Conservation (phyloP, 352 stramenopile genomes). For the Globisporangium recalcitrans region DNA sequence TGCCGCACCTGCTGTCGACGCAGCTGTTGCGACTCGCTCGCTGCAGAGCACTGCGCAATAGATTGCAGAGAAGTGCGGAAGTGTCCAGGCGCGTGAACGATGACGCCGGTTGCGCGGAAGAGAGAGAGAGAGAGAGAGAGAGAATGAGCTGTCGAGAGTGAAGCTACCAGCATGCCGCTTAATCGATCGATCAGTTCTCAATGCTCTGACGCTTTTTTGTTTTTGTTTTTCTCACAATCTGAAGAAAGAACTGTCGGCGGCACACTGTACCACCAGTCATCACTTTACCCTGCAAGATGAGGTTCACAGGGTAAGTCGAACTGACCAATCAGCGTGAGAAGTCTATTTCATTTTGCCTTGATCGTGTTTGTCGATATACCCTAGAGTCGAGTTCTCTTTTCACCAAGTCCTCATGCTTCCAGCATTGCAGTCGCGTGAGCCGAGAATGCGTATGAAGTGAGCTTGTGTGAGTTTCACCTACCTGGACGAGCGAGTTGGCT, state of each 20-base stretch:
- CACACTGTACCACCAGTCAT: neutral
- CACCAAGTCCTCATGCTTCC: too few species aligned
- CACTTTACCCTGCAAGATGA: neutral
- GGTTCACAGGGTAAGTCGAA: too few species aligned
- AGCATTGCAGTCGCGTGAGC: too few species aligned
- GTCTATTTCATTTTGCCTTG: neutral
- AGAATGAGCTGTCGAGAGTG: neutral
- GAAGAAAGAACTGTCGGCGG: neutral
- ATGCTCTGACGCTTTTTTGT: too few species aligned
- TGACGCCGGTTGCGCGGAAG: neutral
- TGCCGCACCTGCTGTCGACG: neutral
- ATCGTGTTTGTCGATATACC: neutral
- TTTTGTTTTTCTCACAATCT: neutral
- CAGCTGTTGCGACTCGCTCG: neutral
- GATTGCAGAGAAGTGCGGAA: neutral
- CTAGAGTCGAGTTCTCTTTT: neutral
- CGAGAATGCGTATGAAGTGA: too few species aligned
- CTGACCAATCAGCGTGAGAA: too few species aligned
- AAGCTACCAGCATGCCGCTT: neutral
- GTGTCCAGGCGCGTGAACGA: neutral
- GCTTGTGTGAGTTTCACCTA: too few species aligned
- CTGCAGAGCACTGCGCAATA: too few species aligned
- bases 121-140: neutral
- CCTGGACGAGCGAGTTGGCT: too few species aligned
- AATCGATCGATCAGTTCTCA: neutral